Conservation (phyloP, 1,284 basidiomycete genomes). For the Cryptococcus jaspeensis region DNA sequence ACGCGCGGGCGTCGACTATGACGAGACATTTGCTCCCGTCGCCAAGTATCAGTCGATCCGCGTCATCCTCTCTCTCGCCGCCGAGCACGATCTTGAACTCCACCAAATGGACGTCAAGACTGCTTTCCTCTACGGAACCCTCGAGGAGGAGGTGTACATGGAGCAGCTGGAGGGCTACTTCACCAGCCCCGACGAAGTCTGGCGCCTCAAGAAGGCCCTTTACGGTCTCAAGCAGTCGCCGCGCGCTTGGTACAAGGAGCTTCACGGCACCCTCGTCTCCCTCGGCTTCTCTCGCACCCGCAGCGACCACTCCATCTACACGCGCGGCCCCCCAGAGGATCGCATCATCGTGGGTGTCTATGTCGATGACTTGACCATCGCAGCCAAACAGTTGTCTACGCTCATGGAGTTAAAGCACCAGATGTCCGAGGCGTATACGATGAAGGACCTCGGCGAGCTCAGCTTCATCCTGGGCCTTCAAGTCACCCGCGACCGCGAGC, state of each 20-base stretch:
- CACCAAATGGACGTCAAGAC: constrained; percentile 56
- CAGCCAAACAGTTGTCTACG: neutral
- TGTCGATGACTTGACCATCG: constrained; percentile 22
- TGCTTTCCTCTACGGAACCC: constrained; percentile 54
- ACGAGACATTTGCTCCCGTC: constrained; percentile 53
- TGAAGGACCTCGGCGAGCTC: constrained; percentile 31
- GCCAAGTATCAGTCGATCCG: constrained; percentile 50
- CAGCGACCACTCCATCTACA: constrained; percentile 51
- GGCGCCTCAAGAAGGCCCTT: constrained; percentile 44
- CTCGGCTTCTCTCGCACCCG: constrained; percentile 35
- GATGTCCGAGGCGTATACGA: constrained; percentile 18
- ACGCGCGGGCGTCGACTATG: constrained; percentile 49
- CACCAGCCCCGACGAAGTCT: constrained; percentile 5
- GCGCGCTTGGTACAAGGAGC: constrained; percentile 42
- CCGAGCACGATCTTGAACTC: constrained; percentile 49
- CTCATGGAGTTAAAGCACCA: constrained; percentile 22
- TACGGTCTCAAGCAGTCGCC: constrained; percentile 54
- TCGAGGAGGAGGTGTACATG: constrained; percentile 53
- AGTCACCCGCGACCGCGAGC: constrained; percentile 51
- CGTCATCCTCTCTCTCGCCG: constrained; percentile 50
- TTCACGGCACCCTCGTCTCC: constrained; percentile 40
- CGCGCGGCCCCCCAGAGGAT: constrained; percentile 2
- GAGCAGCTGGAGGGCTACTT: constrained; percentile 27
- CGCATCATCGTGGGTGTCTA: constrained; percentile 13
- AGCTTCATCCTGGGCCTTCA: constrained; percentile 47